These are phyloP conservation scores for Yamadazyma membranifaciens DNA, from an alignment of 1,139 yeast species.

Conservation along the genomic window DNA sequence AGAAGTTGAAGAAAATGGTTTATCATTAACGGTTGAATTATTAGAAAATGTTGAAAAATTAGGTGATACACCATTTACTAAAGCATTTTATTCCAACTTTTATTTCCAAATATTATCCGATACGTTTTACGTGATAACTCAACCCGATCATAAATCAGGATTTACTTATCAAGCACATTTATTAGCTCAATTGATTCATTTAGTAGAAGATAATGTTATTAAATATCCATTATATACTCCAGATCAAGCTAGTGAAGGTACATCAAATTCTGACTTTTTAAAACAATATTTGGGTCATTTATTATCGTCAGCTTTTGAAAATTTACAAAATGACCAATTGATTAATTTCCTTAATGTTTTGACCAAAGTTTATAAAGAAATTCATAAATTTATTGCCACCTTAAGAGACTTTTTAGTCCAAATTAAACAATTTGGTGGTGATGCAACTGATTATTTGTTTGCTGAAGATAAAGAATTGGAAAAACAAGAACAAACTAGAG, in stretches of 20 bases:
- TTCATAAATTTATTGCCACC: constrained; percentile 74
- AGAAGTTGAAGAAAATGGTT: constrained; percentile 93
- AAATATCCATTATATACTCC: constrained; percentile 71
- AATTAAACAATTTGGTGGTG: constrained; percentile 94
- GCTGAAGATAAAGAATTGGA: constrained; percentile 92
- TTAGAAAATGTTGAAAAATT: constrained; percentile 79
- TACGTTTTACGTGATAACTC: constrained; percentile 90
- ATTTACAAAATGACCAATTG: constrained; percentile 80
- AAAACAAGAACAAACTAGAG: constrained; percentile 60
- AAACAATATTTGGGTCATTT: constrained; percentile 81
- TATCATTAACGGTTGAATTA: constrained; percentile 77
- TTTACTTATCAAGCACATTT: constrained; percentile 85
- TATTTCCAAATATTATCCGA: constrained; percentile 89
- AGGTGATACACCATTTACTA: constrained; percentile 74
- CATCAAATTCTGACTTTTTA: constrained; percentile 74
- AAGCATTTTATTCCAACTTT: constrained; percentile 84
- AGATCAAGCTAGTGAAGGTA: constrained; percentile 79
- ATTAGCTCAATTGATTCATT: constrained; percentile 77
- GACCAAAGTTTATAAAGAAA: constrained; percentile 70
- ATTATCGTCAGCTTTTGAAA: constrained; percentile 86
- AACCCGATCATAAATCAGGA: constrained; percentile 97
- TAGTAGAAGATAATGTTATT: constrained; percentile 76
- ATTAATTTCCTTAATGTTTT: constrained; percentile 77
- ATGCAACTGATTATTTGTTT: constrained; percentile 85
- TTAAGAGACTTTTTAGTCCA: constrained; percentile 95